These are phyloP conservation scores for Vitis hybrid DNA, from an alignment of 177 flowering plant genomes.

Conservation along the genomic window DNA sequence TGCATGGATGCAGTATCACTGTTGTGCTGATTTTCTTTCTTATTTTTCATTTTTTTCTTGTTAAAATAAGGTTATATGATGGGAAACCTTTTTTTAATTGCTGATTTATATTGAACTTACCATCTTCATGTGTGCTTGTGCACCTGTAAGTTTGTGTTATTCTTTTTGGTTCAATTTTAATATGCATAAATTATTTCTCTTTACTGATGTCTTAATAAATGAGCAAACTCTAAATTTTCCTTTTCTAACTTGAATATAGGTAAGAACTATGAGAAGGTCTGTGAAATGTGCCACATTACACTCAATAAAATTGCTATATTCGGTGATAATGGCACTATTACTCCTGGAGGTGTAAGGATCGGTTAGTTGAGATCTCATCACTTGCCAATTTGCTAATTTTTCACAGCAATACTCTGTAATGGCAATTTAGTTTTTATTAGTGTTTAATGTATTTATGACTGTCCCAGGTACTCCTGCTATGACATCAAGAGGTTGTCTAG, in stretches of 20 bases:
- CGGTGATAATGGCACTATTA: constrained; percentile 61
- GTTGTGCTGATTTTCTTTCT: too few relatives aligned
- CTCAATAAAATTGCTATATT: constrained; percentile 64
- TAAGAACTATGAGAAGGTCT: constrained; percentile 67
- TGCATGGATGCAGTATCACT: too few relatives aligned
- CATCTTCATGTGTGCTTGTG: too few relatives aligned
- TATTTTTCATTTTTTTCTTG: too few relatives aligned
- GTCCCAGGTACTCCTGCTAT: constrained; percentile 74
- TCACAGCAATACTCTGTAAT: background rate
- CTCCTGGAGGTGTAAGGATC: constrained; percentile 75
- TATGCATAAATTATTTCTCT: background rate
- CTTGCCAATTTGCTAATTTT: background rate
- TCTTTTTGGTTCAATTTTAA: too few relatives aligned
- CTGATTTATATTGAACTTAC: too few relatives aligned
- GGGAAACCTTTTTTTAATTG: too few relatives aligned
- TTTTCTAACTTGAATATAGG: constrained; percentile 26
- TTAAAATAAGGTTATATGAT: too few relatives aligned
- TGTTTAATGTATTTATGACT: background rate
- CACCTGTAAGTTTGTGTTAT: too few relatives aligned
- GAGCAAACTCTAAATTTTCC: background rate
- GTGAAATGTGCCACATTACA: constrained; percentile 72
- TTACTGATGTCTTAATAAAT: background rate
- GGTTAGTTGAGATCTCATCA: constrained; percentile 39
- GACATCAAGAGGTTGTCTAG: constrained; percentile 87
- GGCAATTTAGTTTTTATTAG: background rate